phyloP scores from a whole-genome alignment of 345 rosid genomes.

The Lepidium africanum region DNA sequence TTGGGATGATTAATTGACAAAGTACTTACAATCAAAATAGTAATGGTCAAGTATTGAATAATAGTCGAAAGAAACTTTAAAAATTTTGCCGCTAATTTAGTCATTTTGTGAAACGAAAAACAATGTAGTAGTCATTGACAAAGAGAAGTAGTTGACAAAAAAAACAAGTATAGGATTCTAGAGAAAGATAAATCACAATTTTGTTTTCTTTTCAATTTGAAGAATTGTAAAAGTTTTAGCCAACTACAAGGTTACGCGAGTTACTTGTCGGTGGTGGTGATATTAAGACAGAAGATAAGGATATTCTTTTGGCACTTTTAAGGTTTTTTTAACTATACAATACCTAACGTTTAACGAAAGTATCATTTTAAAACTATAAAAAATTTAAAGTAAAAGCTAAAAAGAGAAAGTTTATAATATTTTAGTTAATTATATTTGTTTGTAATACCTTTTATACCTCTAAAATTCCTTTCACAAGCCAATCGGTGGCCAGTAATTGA shows the following conservation, averaged over 20 bases:
- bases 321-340: slow-evolving; percentile 8
- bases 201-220: neutral
- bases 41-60: slow-evolving; percentile 15
- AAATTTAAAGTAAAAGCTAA: neutral
- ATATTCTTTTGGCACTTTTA: slow-evolving; percentile 27
- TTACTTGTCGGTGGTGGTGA: slow-evolving; percentile 24
- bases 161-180: neutral
- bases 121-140: neutral
- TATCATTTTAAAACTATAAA: neutral
- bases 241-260: slow-evolving; percentile 13
- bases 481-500: neutral
- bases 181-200: neutral
- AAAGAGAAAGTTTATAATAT: neutral
- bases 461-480: neutral
- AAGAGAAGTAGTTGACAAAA: neutral
- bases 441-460: neutral
- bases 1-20: neutral
- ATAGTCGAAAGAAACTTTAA: neutral
- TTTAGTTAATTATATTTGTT: neutral
- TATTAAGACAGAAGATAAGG: slow-evolving; percentile 12
- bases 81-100: slow-evolving; percentile 13
- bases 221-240: neutral
- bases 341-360: slow-evolving; percentile 12
- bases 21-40: neutral
- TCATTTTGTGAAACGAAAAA: neutral